phyloP scores from a whole-genome alignment of 1,284 basidiomycete genomes.

The Thelephora terrestris region DNA sequence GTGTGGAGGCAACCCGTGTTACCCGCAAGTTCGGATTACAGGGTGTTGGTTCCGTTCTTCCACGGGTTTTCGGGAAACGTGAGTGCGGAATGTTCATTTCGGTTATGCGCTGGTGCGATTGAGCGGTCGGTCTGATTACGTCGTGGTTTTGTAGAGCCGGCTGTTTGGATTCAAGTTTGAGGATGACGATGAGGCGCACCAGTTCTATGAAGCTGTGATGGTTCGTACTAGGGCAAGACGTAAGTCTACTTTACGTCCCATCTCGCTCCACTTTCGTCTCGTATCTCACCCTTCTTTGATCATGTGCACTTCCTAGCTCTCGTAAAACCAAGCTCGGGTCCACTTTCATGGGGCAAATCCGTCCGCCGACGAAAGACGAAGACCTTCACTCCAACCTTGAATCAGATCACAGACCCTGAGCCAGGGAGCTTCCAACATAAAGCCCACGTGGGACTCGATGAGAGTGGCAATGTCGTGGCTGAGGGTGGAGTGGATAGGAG shows the following conservation, averaged over 20 bases:
- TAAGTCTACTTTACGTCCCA: slow-evolving; percentile 4
- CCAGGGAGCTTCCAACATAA: slow-evolving; percentile 79
- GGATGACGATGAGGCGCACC: slow-evolving; percentile 50
- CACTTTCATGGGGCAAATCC: slow-evolving; percentile 4
- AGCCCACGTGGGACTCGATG: slow-evolving; percentile 76
- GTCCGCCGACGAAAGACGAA: slow-evolving; percentile 3
- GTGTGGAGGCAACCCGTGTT: slow-evolving; percentile 81
- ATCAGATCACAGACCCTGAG: slow-evolving; percentile 64
- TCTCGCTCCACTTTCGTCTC: background rate
- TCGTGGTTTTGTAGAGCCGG: slow-evolving; percentile 41
- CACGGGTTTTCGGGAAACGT: slow-evolving; percentile 83
- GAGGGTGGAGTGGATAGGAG: slow-evolving; percentile 67
- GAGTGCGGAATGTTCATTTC: slow-evolving; percentile 20
- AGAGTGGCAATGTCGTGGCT: slow-evolving; percentile 57
- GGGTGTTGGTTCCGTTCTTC: slow-evolving; percentile 87
- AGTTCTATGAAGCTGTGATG: slow-evolving; percentile 42
- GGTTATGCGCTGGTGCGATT: background rate
- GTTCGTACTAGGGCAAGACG: slow-evolving; percentile 29
- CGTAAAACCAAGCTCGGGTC: background rate
- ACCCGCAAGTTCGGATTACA: slow-evolving; percentile 72
- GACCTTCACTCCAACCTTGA: slow-evolving; percentile 35
- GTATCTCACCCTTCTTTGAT: background rate
- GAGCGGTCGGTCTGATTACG: background rate
- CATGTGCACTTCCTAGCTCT: background rate
- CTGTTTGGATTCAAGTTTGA: slow-evolving; percentile 72